Base-by-base conservation (phyloP, 2,329 filamentous ascomycete genomes). In the Epichloe amarillans region DNA sequence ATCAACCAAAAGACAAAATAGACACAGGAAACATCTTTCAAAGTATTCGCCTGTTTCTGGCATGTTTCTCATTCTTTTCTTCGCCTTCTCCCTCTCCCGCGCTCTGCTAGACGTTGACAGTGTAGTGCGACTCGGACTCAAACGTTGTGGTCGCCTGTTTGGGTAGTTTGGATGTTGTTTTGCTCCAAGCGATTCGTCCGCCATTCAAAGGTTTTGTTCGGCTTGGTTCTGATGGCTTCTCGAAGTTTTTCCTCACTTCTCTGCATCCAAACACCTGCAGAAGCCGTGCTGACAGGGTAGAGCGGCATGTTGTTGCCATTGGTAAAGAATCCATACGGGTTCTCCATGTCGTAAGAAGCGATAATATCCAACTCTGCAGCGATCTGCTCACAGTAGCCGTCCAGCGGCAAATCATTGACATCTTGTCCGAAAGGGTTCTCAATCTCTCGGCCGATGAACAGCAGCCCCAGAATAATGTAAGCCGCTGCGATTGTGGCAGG, bases 351-450 rank as follows among this genome's bases (percentile, higher is more conserved):
- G 55, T 66, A 64, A 2, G 79, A 75, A 21, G 83, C 81, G 57
- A 91, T 80, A 52, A 85, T 79, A 61, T 91, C 84, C 57, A 93
- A 72, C 58, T 94, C 88, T 35, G 75, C 66, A 21, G 83, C 79
- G 41, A 93, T 74, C 60, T 89, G 84, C 38, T 82, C 75, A 68
- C 87, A 93, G 72, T 82, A 94, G 14, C 74, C 70, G 61, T 91
- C 87, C 3, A 90, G 73, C 0, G 84, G 84, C 41, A 90, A 69
- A 65, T 93, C 87, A 62, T 93, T 93, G 58, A 90, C 86, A 55
- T 93, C 87, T 56, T 82, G 74, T 52, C 87, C 87, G 64, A 93
- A 93, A 5, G 87, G 87, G 61, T 93, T 88, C 66, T 93, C 87
- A 56, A 93, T 85, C 66, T 93, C 86, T 55, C 80, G 80, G 39